A percentile compares a stretch with the other conserved stretches of the same genome.
phyloP scores from a whole-genome alignment of 2,329 filamentous ascomycete genomes.

The Aspergillus fructus region DNA sequence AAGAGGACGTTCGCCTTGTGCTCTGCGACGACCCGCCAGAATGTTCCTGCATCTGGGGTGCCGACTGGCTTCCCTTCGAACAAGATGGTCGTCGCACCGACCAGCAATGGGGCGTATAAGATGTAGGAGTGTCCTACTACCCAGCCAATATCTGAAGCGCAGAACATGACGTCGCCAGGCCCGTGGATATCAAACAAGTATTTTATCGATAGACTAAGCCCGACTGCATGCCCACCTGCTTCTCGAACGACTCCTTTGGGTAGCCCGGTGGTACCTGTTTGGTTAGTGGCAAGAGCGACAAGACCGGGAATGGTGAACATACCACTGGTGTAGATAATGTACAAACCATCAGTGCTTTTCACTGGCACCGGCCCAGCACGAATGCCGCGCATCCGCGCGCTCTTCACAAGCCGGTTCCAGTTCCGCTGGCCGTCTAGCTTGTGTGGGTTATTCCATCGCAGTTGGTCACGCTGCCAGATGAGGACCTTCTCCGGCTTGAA shows the following conservation, averaged over 20 bases:
- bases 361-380: conserved; percentile 76
- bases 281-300: not conserved
- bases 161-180: conserved; percentile 78
- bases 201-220: conserved; percentile 75
- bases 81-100: conserved; percentile 80
- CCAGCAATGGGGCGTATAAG: conserved; percentile 80
- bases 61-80: conserved; percentile 95
- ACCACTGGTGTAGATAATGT: conserved; percentile 84
- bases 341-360: conserved; percentile 74
- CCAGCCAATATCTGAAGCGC: conserved; percentile 88
- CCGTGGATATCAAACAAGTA: conserved; percentile 81
- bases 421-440: conserved; percentile 68
- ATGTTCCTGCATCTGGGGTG: conserved; percentile 80
- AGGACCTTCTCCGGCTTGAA: conserved; percentile 73
- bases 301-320: not conserved
- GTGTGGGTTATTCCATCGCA: conserved; percentile 70
- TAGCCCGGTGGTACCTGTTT: conserved; percentile 68
- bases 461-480: conserved; percentile 79
- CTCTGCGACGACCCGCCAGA: conserved; percentile 84
- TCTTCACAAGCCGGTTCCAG: conserved; percentile 76
- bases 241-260: conserved; percentile 83
- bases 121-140: conserved; percentile 86
- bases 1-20: conserved; percentile 82
- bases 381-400: conserved; percentile 65
- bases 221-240: conserved; percentile 83